Conservation (phyloP, 23 red algal species). For the Gracilaria domingensis region DNA sequence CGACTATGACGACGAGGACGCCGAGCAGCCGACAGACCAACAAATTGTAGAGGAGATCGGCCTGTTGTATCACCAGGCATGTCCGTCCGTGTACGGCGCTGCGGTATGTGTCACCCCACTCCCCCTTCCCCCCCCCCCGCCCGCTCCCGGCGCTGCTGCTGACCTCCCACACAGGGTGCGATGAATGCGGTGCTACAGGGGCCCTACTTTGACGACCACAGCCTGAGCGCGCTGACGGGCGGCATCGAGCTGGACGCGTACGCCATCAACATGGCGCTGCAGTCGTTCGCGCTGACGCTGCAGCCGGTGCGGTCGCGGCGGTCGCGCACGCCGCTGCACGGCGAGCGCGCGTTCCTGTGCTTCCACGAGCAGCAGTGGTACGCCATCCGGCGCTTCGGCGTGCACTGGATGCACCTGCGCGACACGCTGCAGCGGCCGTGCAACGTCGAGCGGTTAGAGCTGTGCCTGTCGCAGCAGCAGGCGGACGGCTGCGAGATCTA, state of each 20-base stretch:
- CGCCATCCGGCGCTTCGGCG: slow-evolving; percentile 41
- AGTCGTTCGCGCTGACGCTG: slow-evolving; percentile 33
- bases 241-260: slow-evolving; percentile 23
- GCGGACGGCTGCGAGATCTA: slow-evolving; percentile 33
- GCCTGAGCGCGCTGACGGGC: slow-evolving; percentile 5
- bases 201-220: slow-evolving; percentile 56
- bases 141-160: neutral
- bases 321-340: neutral
- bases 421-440: slow-evolving; percentile 23
- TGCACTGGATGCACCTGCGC: slow-evolving; percentile 54
- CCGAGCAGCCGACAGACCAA: slow-evolving; percentile 39
- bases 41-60: slow-evolving; percentile 23
- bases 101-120: slow-evolving; percentile 47
- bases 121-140: neutral
- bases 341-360: slow-evolving; percentile 16
- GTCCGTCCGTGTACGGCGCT: slow-evolving; percentile 9
- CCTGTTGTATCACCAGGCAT: slow-evolving; percentile 22
- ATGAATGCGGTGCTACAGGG: slow-evolving; percentile 50
- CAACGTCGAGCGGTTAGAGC: slow-evolving; percentile 9
- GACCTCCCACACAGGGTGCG: neutral
- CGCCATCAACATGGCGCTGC: slow-evolving; percentile 42
- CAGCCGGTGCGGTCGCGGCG: slow-evolving; percentile 4
- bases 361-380: slow-evolving; percentile 40
- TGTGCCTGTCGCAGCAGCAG: slow-evolving; percentile 41
- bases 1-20: slow-evolving; percentile 11